Conservation (phyloP, 257 asterid genomes). For the Solanum rostratum region DNA sequence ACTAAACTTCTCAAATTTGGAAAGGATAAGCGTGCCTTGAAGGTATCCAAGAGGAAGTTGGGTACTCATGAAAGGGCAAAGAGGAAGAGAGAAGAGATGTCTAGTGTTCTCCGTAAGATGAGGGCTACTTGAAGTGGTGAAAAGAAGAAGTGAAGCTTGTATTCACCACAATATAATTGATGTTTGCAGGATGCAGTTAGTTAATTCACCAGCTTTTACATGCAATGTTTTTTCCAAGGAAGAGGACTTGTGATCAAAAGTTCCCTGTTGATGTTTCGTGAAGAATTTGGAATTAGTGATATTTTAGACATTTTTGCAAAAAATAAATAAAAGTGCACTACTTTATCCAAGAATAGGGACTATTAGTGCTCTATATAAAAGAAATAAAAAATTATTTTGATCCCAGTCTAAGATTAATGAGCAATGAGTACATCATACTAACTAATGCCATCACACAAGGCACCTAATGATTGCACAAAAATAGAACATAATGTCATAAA, state of each 20-base stretch:
- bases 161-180: background rate
- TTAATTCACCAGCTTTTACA: background rate
- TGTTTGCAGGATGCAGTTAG: background rate
- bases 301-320: background rate
- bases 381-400: too few relatives aligned
- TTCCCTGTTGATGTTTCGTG: background rate
- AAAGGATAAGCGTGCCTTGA: conserved; percentile 15
- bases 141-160: conserved; percentile 10
- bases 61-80: conserved; percentile 67
- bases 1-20: conserved; percentile 47
- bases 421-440: too few relatives aligned
- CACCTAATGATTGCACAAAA: too few relatives aligned
- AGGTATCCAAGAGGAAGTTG: conserved; percentile 52
- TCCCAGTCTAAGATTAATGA: too few relatives aligned
- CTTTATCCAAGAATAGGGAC: too few relatives aligned
- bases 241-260: background rate
- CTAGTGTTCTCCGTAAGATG: conserved; percentile 59
- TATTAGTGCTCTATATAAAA: too few relatives aligned
- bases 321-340: too few relatives aligned
- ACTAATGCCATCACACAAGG: too few relatives aligned
- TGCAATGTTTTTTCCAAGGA: background rate
- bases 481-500: too few relatives aligned
- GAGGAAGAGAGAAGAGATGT: conserved; percentile 69
- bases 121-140: conserved; percentile 24
- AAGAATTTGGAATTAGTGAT: background rate